Evolutionary conservation across 768 basidiomycete species (phyloP).

Genomic region (Tremella fuciformis): DNA sequence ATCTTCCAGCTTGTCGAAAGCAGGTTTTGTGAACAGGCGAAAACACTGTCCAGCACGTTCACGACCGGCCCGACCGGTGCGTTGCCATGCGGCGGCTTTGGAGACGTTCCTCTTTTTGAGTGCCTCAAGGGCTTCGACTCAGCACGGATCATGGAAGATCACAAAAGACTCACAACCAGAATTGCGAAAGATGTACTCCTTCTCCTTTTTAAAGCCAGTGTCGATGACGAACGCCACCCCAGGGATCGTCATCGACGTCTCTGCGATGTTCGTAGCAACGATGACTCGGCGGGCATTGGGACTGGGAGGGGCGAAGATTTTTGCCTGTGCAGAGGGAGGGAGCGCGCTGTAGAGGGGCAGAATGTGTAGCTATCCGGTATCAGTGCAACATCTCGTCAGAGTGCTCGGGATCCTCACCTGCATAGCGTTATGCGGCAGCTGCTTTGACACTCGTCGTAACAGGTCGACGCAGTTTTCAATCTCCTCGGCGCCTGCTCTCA

Average conservation of each 20-base stretch:
- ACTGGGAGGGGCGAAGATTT: slow-evolving; percentile 69
- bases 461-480: slow-evolving; percentile 82
- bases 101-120: slow-evolving; percentile 77
- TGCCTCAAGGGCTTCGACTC: slow-evolving; percentile 74
- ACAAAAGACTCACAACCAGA: slow-evolving; percentile 61
- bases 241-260: slow-evolving; percentile 95
- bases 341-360: slow-evolving; percentile 85
- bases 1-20: slow-evolving; percentile 64
- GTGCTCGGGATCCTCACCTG: slow-evolving; percentile 56
- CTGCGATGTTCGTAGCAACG: slow-evolving; percentile 94
- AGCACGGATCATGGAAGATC: not conserved
- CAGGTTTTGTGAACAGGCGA: slow-evolving; percentile 82
- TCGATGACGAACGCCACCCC: slow-evolving; percentile 95
- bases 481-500: slow-evolving; percentile 77
- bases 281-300: slow-evolving; percentile 80
- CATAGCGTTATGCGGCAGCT: slow-evolving; percentile 62
- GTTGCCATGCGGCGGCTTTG: slow-evolving; percentile 76
- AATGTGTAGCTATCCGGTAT: slow-evolving; percentile 61
- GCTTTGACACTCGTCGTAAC: slow-evolving; percentile 63
- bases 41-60: slow-evolving; percentile 86
- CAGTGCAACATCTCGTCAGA: not conserved
- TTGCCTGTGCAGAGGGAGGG: slow-evolving; percentile 69
- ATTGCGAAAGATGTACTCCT: slow-evolving; percentile 69
- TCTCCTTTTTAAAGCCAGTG: slow-evolving; percentile 93
- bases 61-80: slow-evolving; percentile 94